phyloP scores from a whole-genome alignment of 805 yeast species.

The Scheffersomyces spartinae region DNA sequence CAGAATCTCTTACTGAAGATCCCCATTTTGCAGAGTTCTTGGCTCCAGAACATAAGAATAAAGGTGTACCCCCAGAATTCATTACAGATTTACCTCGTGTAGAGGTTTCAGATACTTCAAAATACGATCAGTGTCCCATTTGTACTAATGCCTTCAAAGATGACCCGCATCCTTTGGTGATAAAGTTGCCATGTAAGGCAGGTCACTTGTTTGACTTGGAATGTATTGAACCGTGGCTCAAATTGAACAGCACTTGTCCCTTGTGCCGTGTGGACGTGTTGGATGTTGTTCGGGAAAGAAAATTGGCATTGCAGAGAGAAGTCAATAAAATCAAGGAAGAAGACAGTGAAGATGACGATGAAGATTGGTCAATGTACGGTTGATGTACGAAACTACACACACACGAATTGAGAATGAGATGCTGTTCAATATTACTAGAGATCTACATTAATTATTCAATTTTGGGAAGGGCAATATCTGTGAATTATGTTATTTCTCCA shows the following conservation, averaged over 20 bases:
- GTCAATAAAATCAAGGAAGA: conserved; percentile 40
- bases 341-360: conserved; percentile 68
- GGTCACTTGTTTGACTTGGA: conserved; percentile 78
- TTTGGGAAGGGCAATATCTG: too few relatives aligned
- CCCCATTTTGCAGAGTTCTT: too few relatives aligned
- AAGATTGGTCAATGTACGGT: too few relatives aligned
- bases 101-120: conserved; percentile 21
- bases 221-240: conserved; percentile 85
- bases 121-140: conserved; percentile 67
- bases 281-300: conserved; percentile 19
- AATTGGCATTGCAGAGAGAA: conserved; percentile 16
- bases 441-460: too few relatives aligned
- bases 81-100: conserved; percentile 74
- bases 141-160: conserved; percentile 65
- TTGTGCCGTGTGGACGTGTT: conserved; percentile 68
- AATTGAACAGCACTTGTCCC: conserved; percentile 68
- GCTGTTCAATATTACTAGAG: too few relatives aligned
- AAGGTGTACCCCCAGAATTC: conserved; percentile 58
- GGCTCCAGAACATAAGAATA: too few relatives aligned
- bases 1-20: too few relatives aligned
- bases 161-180: conserved; percentile 73
- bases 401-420: too few relatives aligned
- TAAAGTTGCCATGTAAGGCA: conserved; percentile 54
- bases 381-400: too few relatives aligned
- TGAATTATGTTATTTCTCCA: too few relatives aligned